phyloP scores from a whole-genome alignment of 2,329 filamentous ascomycete species.

The Scytalidium sp. region DNA sequence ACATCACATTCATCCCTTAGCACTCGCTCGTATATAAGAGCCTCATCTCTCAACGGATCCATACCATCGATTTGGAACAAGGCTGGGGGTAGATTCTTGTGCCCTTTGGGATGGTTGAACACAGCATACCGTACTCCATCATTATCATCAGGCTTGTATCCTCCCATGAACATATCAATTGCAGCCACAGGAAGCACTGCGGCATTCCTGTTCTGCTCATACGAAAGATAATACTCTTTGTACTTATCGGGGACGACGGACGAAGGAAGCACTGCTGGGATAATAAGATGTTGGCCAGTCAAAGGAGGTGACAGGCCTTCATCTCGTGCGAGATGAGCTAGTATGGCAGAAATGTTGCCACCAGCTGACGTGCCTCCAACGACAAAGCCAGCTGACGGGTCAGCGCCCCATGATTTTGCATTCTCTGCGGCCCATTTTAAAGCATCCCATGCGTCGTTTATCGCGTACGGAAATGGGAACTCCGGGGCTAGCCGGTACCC shows the following conservation, averaged over 20 bases:
- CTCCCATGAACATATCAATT: slow-evolving; percentile 25
- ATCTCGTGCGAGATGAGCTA: slow-evolving; percentile 37
- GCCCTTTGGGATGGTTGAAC: slow-evolving; percentile 3
- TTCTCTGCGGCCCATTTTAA: slow-evolving; percentile 41
- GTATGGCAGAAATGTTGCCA: slow-evolving; percentile 35
- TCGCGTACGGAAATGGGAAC: slow-evolving; percentile 39
- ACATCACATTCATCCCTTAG: slow-evolving; percentile 37
- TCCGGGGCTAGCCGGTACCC: slow-evolving; percentile 44
- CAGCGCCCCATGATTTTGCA: slow-evolving; percentile 34
- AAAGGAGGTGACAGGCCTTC: slow-evolving; percentile 38
- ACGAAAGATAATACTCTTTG: slow-evolving; percentile 32
- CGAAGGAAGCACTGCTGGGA: slow-evolving; percentile 30
- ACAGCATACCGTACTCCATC: not conserved
- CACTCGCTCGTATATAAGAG: slow-evolving; percentile 46
- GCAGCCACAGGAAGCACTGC: slow-evolving; percentile 28
- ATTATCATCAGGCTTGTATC: not conserved
- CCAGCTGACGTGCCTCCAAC: slow-evolving; percentile 46
- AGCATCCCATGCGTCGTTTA: slow-evolving; percentile 42
- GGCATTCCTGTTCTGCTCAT: slow-evolving; percentile 38
- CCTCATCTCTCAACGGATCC: slow-evolving; percentile 51
- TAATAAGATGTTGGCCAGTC: slow-evolving; percentile 43
- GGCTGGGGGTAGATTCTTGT: slow-evolving; percentile 37
- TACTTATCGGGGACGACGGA: slow-evolving; percentile 31
- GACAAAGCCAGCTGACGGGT: slow-evolving; percentile 42
- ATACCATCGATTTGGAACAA: slow-evolving; percentile 50